Percentiles rank a stretch among this genome's conserved stretches.
Conservation (phyloP, 495 filamentous ascomycete genomes). For the Bryoglossum gracile region DNA sequence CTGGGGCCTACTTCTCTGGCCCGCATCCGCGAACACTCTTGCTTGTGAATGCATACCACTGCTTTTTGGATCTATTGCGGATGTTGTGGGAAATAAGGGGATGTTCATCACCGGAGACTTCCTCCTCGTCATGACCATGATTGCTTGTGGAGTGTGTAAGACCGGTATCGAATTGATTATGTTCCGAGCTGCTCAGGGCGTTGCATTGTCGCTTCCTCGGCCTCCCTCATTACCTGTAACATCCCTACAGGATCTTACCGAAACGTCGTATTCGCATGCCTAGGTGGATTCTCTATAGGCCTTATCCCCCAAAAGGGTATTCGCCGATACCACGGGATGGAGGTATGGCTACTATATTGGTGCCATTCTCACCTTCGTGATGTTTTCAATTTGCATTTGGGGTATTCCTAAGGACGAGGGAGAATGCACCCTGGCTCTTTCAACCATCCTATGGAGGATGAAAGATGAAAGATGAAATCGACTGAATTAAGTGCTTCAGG, state of each 20-base stretch:
- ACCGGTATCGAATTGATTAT: conserved; percentile 42
- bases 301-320: conserved; percentile 47
- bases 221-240: conserved; percentile 36
- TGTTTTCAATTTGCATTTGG: conserved; percentile 30
- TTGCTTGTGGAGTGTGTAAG: conserved; percentile 37
- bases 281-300: conserved; percentile 49
- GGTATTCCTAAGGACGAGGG: conserved; percentile 28
- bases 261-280: conserved; percentile 45
- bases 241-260: conserved; percentile 33
- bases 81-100: conserved; percentile 40
- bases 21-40: conserved; percentile 36
- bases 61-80: conserved; percentile 42
- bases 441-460: conserved; percentile 11
- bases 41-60: conserved; percentile 40
- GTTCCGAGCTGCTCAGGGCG: conserved; percentile 43
- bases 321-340: conserved; percentile 42
- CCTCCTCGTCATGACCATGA: conserved; percentile 34
- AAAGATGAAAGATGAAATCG: conserved; percentile 35
- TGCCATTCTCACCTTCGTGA: conserved; percentile 29
- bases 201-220: conserved; percentile 39
- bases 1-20: conserved; percentile 39
- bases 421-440: not conserved
- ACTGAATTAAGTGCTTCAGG: conserved; percentile 43
- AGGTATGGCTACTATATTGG: conserved; percentile 42
- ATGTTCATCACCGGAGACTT: conserved; percentile 40